Percentiles rank a stretch among this genome's conserved stretches.
phyloP scores from a whole-genome alignment of 495 filamentous ascomycete genomes.

The Penicillium lividum region DNA sequence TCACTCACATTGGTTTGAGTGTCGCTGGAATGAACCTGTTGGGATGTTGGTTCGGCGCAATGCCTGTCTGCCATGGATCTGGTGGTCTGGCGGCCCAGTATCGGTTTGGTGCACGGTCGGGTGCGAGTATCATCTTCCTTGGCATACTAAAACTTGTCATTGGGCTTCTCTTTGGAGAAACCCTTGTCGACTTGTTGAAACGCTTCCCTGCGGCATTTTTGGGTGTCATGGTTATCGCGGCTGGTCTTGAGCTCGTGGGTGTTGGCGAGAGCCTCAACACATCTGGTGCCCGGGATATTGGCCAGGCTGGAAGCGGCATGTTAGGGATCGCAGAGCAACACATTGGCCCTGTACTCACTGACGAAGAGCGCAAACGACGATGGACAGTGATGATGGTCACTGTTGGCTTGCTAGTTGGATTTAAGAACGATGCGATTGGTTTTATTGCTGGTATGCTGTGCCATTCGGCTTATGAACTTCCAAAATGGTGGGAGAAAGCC shows the following conservation, averaged over 20 bases:
- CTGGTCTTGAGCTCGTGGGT: constrained; percentile 80
- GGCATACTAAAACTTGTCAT: constrained; percentile 74
- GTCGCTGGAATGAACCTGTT: constrained; percentile 80
- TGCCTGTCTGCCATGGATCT: constrained; percentile 94
- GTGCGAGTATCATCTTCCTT: constrained; percentile 76
- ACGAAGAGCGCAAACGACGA: constrained; percentile 64
- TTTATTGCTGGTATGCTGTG: constrained; percentile 80
- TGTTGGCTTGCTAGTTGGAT: constrained; percentile 76
- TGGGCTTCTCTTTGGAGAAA: constrained; percentile 70
- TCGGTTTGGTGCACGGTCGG: constrained; percentile 86
- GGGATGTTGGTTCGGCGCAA: constrained; percentile 87
- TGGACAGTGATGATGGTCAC: constrained; percentile 91
- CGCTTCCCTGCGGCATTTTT: constrained; percentile 72
- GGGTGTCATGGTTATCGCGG: constrained; percentile 85
- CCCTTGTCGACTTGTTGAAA: constrained; percentile 63
- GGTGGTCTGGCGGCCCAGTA: constrained; percentile 88
- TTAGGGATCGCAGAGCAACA: constrained; percentile 43
- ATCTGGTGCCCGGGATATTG: constrained; percentile 61
- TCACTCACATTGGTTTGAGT: constrained; percentile 75
- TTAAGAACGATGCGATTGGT: constrained; percentile 84
- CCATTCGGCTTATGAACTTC: constrained; percentile 55
- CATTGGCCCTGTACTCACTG: constrained; percentile 45
- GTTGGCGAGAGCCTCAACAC: constrained; percentile 82
- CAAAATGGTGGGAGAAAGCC: constrained; percentile 30
- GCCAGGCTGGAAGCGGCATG: constrained; percentile 29